Evolutionary conservation across 2,329 filamentous ascomycete species (phyloP), one percentile per base, ranked within the genome.

Genomic region (Beauveria sp.): DNA sequence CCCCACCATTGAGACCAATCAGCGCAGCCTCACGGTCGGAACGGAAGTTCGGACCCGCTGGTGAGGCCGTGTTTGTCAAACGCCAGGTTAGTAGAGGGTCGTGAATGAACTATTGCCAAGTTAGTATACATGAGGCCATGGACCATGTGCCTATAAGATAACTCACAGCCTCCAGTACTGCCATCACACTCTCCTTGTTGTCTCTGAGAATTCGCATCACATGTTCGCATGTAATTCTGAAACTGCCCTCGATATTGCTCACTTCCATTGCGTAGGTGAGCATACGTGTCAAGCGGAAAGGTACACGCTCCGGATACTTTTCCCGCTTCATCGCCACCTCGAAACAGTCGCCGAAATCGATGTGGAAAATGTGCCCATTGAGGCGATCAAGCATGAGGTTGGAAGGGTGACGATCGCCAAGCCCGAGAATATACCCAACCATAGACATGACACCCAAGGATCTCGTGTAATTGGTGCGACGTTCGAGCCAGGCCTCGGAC

Each of bases 211-310:
- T 93, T 64, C 95, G 86, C 95, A 99, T 99, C 56, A 97, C 93
- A 68, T 96, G 93, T 76, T 99, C 96, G 69, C 93, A 99, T 6
- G 95, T 98, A 62, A 96, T 98, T 63, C 96, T 87, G 81, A 96
- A 99, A 75, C 91, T 96, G 68, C 95, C 95, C 75, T 99, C 95
- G 67, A 99, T 99, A 72, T 99, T 99, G 82, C 93, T 97, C 61
- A 99, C 95, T 77, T 99, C 95, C 95, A 99, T 99, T 24, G 96
- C 96, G 72, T 97, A 99, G 0, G 96, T 99, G 76, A 99, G 85
- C 95, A 99, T 99, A 67, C 95, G 86, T 2, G 95, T 99, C 53
- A 99, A 81, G 62, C 96, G 88, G 90, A 99, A 99, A 0, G 95
- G 96, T 62, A 99, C 95, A 58, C 93, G 83, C 76, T 99, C 95